Evolutionary conservation across 441 rosid species (phyloP).

Genomic region (Populus hybrid): DNA sequence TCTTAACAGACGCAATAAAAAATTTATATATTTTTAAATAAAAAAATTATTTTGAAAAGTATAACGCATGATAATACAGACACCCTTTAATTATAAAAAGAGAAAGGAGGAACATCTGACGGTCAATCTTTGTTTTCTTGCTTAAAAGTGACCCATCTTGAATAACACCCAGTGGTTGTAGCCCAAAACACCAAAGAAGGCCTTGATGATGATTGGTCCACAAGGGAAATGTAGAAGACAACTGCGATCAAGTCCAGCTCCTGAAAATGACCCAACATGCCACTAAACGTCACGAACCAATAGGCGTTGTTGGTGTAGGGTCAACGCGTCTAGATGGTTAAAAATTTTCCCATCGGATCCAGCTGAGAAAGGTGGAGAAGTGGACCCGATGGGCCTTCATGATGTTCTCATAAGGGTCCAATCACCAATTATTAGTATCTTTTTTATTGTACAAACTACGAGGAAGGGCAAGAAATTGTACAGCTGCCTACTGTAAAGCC

Average conservation of each 20-base stretch:
- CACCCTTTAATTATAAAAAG: neutral
- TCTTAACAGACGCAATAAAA: neutral
- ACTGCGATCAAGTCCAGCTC: constrained; percentile 14
- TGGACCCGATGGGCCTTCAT: constrained; percentile 9
- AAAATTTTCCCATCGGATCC: neutral
- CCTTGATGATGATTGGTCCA: constrained; percentile 18
- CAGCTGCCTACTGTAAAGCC: constrained; percentile 23
- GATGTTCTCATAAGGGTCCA: constrained; percentile 15
- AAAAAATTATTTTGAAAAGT: too few species aligned
- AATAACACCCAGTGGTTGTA: constrained; percentile 9
- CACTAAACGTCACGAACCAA: constrained; percentile 14
- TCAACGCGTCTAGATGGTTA: constrained; percentile 12
- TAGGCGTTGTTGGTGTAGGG: constrained; percentile 6
- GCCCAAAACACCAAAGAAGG: neutral
- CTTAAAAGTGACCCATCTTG: neutral
- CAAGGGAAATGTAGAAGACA: constrained; percentile 6
- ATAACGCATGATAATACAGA: too few species aligned
- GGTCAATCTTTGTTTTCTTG: constrained; percentile 3
- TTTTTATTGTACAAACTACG: constrained; percentile 3
- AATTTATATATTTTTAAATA: too few species aligned
- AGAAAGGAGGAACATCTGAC: constrained; percentile 5
- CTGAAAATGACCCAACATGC: constrained; percentile 33
- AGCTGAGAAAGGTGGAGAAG: neutral
- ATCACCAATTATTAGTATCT: constrained; percentile 2
- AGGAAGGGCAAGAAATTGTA: constrained; percentile 20